A percentile compares a stretch with the other conserved stretches of the same genome.
These are phyloP conservation scores for Pisolithus thermaeus DNA, from an alignment of 1,284 basidiomycete species.

Conservation along the genomic window DNA sequence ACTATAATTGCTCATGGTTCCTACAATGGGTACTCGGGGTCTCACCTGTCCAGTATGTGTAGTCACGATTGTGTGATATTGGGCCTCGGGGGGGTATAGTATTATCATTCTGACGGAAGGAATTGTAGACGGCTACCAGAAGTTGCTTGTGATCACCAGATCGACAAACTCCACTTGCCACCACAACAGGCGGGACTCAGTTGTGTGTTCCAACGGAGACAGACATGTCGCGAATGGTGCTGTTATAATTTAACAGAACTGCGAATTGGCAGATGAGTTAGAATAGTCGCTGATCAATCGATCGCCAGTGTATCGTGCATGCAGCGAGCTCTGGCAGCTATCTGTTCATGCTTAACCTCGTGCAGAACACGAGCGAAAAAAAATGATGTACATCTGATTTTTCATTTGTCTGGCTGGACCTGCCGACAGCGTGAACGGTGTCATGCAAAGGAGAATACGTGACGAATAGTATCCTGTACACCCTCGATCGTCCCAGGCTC, in stretches of 20 bases:
- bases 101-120: no score
- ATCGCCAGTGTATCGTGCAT: neutral
- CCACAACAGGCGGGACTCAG: no score
- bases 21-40: no score
- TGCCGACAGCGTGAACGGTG: neutral
- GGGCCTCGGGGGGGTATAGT: no score
- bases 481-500: slow-evolving; percentile 65
- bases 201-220: no score
- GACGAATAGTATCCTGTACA: slow-evolving; percentile 63
- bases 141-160: no score
- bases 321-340: neutral
- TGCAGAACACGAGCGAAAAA: neutral
- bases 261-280: neutral
- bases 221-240: no score
- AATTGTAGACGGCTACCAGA: no score
- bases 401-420: neutral
- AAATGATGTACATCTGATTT: neutral
- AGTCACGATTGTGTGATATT: no score
- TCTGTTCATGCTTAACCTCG: neutral
- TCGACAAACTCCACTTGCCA: no score
- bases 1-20: no score
- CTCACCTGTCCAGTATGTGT: no score
- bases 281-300: neutral
- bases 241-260: neutral
- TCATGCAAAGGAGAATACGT: slow-evolving; percentile 36